These are phyloP conservation scores for Pelargonium exstipulatum DNA, from an alignment of 441 rosid genomes.

Conservation along the genomic window DNA sequence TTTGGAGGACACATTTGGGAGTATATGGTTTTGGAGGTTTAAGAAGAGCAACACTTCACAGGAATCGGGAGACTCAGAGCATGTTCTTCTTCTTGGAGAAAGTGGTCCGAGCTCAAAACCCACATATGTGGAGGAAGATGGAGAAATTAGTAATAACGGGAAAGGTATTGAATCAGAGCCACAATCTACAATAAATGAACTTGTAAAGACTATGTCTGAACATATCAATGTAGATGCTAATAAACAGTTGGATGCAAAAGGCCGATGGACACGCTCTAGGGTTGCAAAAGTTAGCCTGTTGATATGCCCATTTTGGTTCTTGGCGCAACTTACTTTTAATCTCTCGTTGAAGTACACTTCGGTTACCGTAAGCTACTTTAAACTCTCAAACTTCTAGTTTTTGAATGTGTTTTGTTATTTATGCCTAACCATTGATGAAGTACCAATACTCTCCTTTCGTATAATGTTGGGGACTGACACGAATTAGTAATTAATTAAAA, in stretches of 20 bases:
- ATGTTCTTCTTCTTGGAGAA: slow-evolving; percentile 56
- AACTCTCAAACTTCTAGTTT: slow-evolving; percentile 3
- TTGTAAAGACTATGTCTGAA: slow-evolving; percentile 25
- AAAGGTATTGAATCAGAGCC: slow-evolving; percentile 26
- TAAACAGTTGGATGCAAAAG: slow-evolving; percentile 57
- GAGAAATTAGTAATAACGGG: slow-evolving; percentile 24
- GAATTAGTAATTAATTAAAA: no score
- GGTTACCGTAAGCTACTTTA: slow-evolving; percentile 56
- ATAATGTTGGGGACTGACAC: no score
- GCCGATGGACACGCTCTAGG: slow-evolving; percentile 78
- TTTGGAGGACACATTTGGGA: slow-evolving; percentile 60
- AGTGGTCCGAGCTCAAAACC: slow-evolving; percentile 27
- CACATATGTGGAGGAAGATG: slow-evolving; percentile 32
- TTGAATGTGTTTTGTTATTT: slow-evolving; percentile 6
- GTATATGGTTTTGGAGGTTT: slow-evolving; percentile 56
- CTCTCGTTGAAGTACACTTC: slow-evolving; percentile 87
- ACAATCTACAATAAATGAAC: slow-evolving; percentile 27
- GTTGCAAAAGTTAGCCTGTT: slow-evolving; percentile 74
- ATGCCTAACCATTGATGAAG: slow-evolving; percentile 1
- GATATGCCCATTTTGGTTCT: slow-evolving; percentile 91
- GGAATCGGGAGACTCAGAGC: slow-evolving; percentile 53
- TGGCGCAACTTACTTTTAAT: slow-evolving; percentile 85
- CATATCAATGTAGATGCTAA: slow-evolving; percentile 12
- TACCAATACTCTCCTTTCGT: no score
- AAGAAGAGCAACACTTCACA: slow-evolving; percentile 31